Conservation (phyloP, 2,329 filamentous ascomycete genomes). For the Pseudonectria foliicola region DNA sequence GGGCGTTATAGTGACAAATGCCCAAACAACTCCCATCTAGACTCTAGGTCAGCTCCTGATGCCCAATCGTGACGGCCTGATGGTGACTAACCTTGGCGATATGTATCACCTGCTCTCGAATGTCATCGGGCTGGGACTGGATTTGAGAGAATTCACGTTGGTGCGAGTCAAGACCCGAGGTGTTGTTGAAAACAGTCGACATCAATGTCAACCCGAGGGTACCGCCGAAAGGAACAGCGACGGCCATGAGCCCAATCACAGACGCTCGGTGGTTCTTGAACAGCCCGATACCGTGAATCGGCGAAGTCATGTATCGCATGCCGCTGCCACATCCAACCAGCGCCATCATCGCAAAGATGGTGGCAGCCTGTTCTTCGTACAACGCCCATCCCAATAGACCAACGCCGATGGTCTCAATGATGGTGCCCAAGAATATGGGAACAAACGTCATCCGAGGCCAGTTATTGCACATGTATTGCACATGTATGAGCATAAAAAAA, state of each 20-base stretch:
- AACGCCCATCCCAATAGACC: constrained; percentile 52
- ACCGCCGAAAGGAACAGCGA: constrained; percentile 56
- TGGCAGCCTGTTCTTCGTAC: constrained; percentile 35
- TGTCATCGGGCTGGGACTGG: constrained; percentile 8
- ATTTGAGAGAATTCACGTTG: constrained; percentile 18
- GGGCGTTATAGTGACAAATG: constrained; percentile 54
- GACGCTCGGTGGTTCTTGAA: constrained; percentile 51
- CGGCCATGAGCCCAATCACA: constrained; percentile 52
- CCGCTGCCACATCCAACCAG: constrained; percentile 57
- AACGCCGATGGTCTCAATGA: constrained; percentile 52
- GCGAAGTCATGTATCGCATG: constrained; percentile 56
- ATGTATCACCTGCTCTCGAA: constrained; percentile 13
- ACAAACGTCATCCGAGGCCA: constrained; percentile 56
- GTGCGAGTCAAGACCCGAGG: constrained; percentile 21
- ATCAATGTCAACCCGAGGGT: constrained; percentile 60
- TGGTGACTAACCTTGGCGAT: constrained; percentile 20
- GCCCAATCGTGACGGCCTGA: background rate
- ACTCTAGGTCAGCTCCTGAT: constrained; percentile 1
- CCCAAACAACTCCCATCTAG: constrained; percentile 55
- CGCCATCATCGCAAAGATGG: constrained; percentile 61
- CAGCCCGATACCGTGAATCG: constrained; percentile 55
- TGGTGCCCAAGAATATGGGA: constrained; percentile 48
- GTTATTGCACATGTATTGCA: no score
- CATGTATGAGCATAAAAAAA: constrained; percentile 49
- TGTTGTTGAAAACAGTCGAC: constrained; percentile 62